Percentiles rank a stretch among this genome's conserved stretches.
Conservation (phyloP, 257 asterid species). For the Gynochthodes officinalis region DNA sequence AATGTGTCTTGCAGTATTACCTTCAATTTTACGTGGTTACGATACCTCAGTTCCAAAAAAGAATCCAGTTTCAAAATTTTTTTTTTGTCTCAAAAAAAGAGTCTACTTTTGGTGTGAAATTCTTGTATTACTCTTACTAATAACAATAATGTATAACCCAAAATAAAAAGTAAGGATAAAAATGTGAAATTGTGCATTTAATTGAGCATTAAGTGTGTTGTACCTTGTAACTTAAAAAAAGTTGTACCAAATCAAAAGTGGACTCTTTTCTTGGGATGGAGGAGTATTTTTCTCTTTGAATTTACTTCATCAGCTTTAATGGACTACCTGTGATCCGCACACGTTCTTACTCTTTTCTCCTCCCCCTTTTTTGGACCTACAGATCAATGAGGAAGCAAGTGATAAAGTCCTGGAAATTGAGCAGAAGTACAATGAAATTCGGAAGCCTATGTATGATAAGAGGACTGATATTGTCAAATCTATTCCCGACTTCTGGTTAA, state of each 20-base stretch:
- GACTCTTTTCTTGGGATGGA: too few species aligned
- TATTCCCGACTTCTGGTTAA: slow-evolving; percentile 94
- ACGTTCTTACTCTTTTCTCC: background rate
- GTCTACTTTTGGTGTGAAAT: too few species aligned
- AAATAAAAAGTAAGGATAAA: too few species aligned
- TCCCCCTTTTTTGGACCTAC: slow-evolving; percentile 32
- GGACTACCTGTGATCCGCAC: background rate
- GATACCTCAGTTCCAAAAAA: too few species aligned
- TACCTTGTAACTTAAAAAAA: too few species aligned
- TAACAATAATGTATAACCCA: too few species aligned
- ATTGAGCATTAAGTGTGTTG: too few species aligned
- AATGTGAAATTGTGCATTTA: too few species aligned
- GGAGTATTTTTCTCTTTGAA: background rate
- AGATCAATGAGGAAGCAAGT: slow-evolving; percentile 96
- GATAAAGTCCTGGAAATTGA: slow-evolving; percentile 90
- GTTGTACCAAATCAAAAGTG: too few species aligned
- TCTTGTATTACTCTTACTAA: too few species aligned
- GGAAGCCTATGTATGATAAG: slow-evolving; percentile 83
- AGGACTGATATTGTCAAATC: slow-evolving; percentile 67
- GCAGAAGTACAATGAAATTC: slow-evolving; percentile 76
- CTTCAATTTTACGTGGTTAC: background rate
- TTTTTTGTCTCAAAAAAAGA: too few species aligned
- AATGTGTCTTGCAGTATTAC: background rate
- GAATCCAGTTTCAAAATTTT: too few species aligned
- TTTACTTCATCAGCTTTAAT: background rate